Evolutionary conservation across 139 green algal species (phyloP).

Genomic region (Picochlorum sp.): DNA sequence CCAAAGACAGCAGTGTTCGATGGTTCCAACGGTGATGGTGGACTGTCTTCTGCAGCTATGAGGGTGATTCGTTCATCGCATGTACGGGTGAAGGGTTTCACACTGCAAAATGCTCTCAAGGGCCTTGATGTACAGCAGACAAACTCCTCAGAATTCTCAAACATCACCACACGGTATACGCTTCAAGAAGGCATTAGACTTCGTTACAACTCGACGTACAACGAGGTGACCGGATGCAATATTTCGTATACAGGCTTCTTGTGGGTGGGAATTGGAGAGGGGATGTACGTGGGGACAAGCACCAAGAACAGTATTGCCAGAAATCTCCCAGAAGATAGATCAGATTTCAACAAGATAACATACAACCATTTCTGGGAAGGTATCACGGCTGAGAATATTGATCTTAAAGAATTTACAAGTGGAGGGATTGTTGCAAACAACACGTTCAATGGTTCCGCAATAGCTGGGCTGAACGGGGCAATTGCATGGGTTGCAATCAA

Average conservation of each 20-base stretch:
- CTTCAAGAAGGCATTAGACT: conserved; percentile 12
- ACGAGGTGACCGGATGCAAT: background rate
- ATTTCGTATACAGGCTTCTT: conserved; percentile 8
- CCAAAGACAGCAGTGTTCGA: conserved; percentile 4
- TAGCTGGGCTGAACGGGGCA: conserved; percentile 6
- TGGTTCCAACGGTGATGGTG: background rate
- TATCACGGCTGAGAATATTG: conserved; percentile 7
- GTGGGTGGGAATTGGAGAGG: conserved; percentile 5
- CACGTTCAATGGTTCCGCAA: conserved; percentile 7
- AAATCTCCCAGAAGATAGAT: conserved; percentile 2
- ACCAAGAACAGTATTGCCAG: conserved; percentile 12
- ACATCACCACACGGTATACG: conserved; percentile 1
- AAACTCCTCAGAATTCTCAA: conserved; percentile 1
- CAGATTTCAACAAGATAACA: background rate
- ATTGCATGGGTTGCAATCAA: conserved; percentile 11
- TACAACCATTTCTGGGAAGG: conserved; percentile 1
- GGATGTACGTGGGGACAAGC: conserved; percentile 9
- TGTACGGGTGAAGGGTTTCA: conserved; percentile 6
- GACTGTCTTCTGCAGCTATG: background rate
- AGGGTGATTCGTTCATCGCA: background rate
- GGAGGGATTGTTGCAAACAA: conserved; percentile 6
- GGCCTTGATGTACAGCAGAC: conserved; percentile 12
- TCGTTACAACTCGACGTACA: conserved; percentile 6
- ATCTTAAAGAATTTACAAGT: conserved; percentile 14
- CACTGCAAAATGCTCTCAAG: conserved; percentile 9